Evolutionary conservation across 2,329 filamentous ascomycete species (phyloP).

Genomic region (Penicillium sp.): DNA sequence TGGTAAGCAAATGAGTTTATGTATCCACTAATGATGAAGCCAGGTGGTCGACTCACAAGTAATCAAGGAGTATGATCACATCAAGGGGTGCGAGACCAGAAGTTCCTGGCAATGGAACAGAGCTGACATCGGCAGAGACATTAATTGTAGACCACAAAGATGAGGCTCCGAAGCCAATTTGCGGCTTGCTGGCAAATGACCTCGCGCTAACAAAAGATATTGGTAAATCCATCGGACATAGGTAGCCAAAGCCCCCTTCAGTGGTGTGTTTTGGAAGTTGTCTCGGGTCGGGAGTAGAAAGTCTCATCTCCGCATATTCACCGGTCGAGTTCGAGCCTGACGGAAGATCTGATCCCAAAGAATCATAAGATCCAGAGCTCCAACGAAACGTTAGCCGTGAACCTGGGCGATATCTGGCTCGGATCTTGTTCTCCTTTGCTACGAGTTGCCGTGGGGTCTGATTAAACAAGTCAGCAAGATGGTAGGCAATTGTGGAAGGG

Average conservation of each 20-base stretch:
- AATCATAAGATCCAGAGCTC: constrained; percentile 22
- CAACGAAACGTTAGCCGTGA: constrained; percentile 17
- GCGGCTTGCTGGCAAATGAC: constrained; percentile 6
- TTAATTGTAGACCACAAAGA: constrained; percentile 20
- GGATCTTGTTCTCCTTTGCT: background rate
- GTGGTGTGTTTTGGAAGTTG: background rate
- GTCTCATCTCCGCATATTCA: background rate
- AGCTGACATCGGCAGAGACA: constrained; percentile 26
- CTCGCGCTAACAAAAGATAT: constrained; percentile 21
- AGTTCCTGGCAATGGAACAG: constrained; percentile 13
- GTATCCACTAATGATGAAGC: background rate
- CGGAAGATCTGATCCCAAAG: constrained; percentile 2
- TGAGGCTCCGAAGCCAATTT: constrained; percentile 12
- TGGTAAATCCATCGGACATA: constrained; percentile 17
- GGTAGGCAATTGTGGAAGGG: background rate
- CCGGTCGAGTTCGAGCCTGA: background rate
- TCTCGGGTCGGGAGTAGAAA: background rate
- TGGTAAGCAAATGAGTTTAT: constrained; percentile 3
- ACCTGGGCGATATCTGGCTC: constrained; percentile 2
- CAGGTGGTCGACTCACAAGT: constrained; percentile 24
- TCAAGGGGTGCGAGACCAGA: constrained; percentile 28
- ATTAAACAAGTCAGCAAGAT: constrained; percentile 4
- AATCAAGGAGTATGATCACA: constrained; percentile 34
- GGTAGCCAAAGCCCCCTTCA: background rate
- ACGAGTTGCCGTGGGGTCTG: constrained; percentile 5